These are phyloP conservation scores for Hirschioporus abietinus DNA, from an alignment of 768 basidiomycete genomes.

Conservation along the genomic window DNA sequence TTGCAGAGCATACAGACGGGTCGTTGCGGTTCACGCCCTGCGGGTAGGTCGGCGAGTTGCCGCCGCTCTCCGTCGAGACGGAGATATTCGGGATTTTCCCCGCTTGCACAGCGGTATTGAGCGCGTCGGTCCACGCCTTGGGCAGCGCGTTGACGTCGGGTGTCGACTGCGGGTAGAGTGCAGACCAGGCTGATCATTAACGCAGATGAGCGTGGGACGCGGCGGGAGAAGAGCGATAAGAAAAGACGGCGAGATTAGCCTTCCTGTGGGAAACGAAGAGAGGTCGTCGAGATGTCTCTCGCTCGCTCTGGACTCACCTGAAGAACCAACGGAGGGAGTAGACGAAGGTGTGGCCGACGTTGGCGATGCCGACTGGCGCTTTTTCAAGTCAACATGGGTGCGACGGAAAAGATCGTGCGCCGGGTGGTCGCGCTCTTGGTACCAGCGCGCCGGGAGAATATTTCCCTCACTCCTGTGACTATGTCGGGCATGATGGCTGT, in stretches of 20 bases:
- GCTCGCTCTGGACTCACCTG: conserved; percentile 34
- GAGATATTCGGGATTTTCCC: conserved; percentile 73
- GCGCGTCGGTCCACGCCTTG: conserved; percentile 63
- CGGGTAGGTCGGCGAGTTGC: conserved; percentile 33
- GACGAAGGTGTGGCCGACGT: conserved; percentile 43
- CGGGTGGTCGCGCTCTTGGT: conserved; percentile 55
- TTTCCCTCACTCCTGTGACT: conserved; percentile 15
- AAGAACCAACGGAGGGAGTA: conserved; percentile 47
- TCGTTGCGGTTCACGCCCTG: conserved; percentile 35
- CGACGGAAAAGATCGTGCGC: conserved; percentile 61
- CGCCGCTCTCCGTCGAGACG: conserved; percentile 31
- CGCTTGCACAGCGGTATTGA: conserved; percentile 57
- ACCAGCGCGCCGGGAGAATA: conserved; percentile 43
- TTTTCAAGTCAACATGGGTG: background rate
- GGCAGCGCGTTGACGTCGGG: conserved; percentile 55
- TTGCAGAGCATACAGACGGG: conserved; percentile 67
- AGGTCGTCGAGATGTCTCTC: background rate
- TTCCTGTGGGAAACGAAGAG: background rate
- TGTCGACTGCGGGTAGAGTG: conserved; percentile 48
- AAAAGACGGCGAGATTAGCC: conserved; percentile 5
- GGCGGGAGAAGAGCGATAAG: conserved; percentile 6
- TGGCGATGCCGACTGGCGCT: conserved; percentile 18
- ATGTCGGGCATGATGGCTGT: conserved; percentile 18
- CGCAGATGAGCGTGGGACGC: conserved; percentile 11
- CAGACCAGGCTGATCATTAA: conserved; percentile 48